phyloP scores from a whole-genome alignment of 2,329 filamentous ascomycete species.

The Colletotrichum sidae region DNA sequence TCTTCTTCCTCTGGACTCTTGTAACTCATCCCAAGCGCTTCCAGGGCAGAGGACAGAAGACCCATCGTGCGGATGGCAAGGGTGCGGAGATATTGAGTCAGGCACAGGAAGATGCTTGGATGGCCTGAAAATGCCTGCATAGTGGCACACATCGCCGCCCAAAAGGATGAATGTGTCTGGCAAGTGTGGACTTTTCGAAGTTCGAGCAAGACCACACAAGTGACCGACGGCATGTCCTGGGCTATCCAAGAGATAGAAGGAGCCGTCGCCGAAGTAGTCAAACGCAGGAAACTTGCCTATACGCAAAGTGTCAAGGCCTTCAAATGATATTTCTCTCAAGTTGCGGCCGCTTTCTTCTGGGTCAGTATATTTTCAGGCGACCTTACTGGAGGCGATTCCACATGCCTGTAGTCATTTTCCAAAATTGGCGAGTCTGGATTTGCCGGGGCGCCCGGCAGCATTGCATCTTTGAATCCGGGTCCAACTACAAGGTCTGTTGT shows the following conservation, averaged over 20 bases:
- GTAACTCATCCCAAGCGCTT: slow-evolving; percentile 40
- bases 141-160: slow-evolving; percentile 57
- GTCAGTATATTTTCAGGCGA: too few species aligned
- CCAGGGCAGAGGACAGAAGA: slow-evolving; percentile 36
- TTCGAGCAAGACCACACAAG: slow-evolving; percentile 54
- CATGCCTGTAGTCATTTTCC: slow-evolving; percentile 48
- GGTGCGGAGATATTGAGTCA: slow-evolving; percentile 41
- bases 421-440: slow-evolving; percentile 48
- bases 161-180: slow-evolving; percentile 54
- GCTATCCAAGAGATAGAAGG: slow-evolving; percentile 54
- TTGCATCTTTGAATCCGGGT: slow-evolving; percentile 59
- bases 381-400: background rate
- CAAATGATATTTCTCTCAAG: slow-evolving; percentile 44
- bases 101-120: slow-evolving; percentile 49
- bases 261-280: slow-evolving; percentile 57
- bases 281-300: slow-evolving; percentile 52
- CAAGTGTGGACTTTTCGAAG: slow-evolving; percentile 39
- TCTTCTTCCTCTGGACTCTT: slow-evolving; percentile 39
- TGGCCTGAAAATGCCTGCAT: slow-evolving; percentile 51
- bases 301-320: slow-evolving; percentile 38
- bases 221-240: slow-evolving; percentile 56
- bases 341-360: slow-evolving; percentile 39
- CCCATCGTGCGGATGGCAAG: slow-evolving; percentile 30
- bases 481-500: slow-evolving; percentile 63
- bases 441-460: slow-evolving; percentile 60